Percentiles rank a stretch among this genome's conserved stretches.
Conservation (phyloP, 2,329 filamentous ascomycete genomes). For the Aspergillus texensis region DNA sequence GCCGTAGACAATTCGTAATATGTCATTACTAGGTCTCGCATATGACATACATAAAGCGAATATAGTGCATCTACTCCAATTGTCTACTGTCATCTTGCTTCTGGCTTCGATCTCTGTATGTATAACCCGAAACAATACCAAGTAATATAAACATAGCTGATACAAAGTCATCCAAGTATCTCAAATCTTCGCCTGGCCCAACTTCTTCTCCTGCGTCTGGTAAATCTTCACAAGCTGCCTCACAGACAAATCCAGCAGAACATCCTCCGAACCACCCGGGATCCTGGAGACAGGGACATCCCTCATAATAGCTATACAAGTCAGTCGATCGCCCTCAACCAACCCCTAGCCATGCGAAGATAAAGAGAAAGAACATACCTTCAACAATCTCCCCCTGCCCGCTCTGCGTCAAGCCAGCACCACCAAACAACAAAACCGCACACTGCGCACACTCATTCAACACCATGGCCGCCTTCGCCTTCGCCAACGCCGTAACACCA, state of each 20-base stretch:
- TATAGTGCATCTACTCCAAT: background rate
- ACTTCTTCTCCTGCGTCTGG: slow-evolving; percentile 35
- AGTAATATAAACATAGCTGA: background rate
- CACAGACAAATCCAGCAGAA: slow-evolving; percentile 70
- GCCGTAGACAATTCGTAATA: background rate
- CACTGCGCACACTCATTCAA: slow-evolving; percentile 71
- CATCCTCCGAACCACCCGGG: slow-evolving; percentile 72
- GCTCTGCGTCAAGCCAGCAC: slow-evolving; percentile 68
- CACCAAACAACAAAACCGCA: slow-evolving; percentile 72
- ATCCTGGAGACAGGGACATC: slow-evolving; percentile 66
- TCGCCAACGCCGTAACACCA: slow-evolving; percentile 70
- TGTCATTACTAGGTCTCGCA: background rate
- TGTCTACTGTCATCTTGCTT: background rate
- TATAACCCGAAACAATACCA: background rate
- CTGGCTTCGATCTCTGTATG: background rate
- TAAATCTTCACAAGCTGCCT: slow-evolving; percentile 73
- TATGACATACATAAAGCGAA: background rate
- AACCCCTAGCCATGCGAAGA: slow-evolving; percentile 11
- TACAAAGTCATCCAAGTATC: background rate
- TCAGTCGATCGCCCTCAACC: slow-evolving; percentile 27
- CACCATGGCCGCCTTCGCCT: slow-evolving; percentile 73
- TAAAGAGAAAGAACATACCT: slow-evolving; percentile 52
- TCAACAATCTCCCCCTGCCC: slow-evolving; percentile 73
- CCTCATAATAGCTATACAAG: slow-evolving; percentile 58
- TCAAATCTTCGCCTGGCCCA: slow-evolving; percentile 35